phyloP scores from a whole-genome alignment of 2,329 filamentous ascomycete genomes.

The Westerdykella sp. region DNA sequence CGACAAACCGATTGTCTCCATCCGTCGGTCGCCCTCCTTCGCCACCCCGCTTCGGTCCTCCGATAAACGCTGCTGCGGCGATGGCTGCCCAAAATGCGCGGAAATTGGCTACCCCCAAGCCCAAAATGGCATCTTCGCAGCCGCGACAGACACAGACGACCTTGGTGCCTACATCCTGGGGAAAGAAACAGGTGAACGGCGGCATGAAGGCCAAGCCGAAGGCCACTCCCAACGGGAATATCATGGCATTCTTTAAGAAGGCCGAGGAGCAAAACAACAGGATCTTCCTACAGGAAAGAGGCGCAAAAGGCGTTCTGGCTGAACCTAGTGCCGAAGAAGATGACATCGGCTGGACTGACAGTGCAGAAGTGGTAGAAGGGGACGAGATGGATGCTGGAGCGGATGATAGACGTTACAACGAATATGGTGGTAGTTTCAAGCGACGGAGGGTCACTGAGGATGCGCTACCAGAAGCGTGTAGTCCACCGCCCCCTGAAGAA shows the following conservation, averaged over 20 bases:
- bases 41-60: slow-evolving; percentile 36
- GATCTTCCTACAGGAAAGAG: slow-evolving; percentile 34
- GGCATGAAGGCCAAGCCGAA: slow-evolving; percentile 32
- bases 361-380: slow-evolving; percentile 4
- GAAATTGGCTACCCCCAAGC: slow-evolving; percentile 16
- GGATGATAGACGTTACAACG: slow-evolving; percentile 38
- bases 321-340: slow-evolving; percentile 20
- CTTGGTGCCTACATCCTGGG: slow-evolving; percentile 26
- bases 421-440: slow-evolving; percentile 39
- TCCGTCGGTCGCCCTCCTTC: slow-evolving; percentile 50
- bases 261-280: slow-evolving; percentile 37
- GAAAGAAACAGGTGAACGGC: slow-evolving; percentile 28
- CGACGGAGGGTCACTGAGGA: slow-evolving; percentile 36
- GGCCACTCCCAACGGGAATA: slow-evolving; percentile 45
- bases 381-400: slow-evolving; percentile 13
- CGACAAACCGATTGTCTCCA: slow-evolving; percentile 34
- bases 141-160: slow-evolving; percentile 32
- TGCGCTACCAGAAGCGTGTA: slow-evolving; percentile 37
- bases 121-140: slow-evolving; percentile 9
- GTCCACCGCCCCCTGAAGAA: slow-evolving; percentile 19
- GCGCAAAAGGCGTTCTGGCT: slow-evolving; percentile 12
- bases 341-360: slow-evolving; percentile 28
- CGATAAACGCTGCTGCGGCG: slow-evolving; percentile 9
- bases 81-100: slow-evolving; percentile 20
- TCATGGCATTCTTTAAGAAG: slow-evolving; percentile 52